A percentile compares a stretch with the other conserved stretches of the same genome.
These are phyloP conservation scores for Thalassiosira hispida DNA, from an alignment of 352 stramenopile genomes.

Conservation along the genomic window DNA sequence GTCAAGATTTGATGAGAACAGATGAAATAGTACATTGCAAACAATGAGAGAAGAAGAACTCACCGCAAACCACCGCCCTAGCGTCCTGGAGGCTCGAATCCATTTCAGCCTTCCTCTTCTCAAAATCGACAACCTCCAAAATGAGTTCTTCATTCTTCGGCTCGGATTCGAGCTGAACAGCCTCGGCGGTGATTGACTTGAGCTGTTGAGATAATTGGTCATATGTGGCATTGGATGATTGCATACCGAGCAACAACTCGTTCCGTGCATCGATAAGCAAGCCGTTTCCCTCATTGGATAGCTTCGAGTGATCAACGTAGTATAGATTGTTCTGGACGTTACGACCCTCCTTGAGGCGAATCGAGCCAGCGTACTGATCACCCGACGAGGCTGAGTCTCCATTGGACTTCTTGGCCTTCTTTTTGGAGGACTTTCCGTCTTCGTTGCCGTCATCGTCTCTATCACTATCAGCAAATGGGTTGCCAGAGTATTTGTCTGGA, in stretches of 20 bases:
- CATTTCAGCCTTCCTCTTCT: slow-evolving; percentile 52
- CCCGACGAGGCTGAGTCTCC: slow-evolving; percentile 9
- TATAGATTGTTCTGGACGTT: slow-evolving; percentile 73
- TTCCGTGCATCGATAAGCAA: slow-evolving; percentile 59
- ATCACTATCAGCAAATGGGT: slow-evolving; percentile 54
- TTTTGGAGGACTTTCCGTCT: slow-evolving; percentile 28
- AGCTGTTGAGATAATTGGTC: slow-evolving; percentile 40
- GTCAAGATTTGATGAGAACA: not conserved
- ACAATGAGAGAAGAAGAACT: slow-evolving; percentile 10
- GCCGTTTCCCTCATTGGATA: slow-evolving; percentile 57
- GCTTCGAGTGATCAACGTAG: slow-evolving; percentile 75
- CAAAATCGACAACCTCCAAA: slow-evolving; percentile 39
- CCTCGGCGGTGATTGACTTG: slow-evolving; percentile 29
- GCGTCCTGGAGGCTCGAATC: slow-evolving; percentile 31
- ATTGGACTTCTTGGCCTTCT: slow-evolving; percentile 29
- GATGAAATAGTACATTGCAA: not conserved
- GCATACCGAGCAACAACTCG: slow-evolving; percentile 46
- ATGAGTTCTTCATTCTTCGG: slow-evolving; percentile 73
- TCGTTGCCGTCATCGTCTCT: slow-evolving; percentile 70
- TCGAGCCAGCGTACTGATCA: slow-evolving; percentile 56
- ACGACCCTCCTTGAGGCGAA: slow-evolving; percentile 64
- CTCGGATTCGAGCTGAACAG: slow-evolving; percentile 61
- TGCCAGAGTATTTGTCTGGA: slow-evolving; percentile 26
- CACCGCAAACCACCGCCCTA: slow-evolving; percentile 31
- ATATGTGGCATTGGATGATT: slow-evolving; percentile 47